phyloP scores from a whole-genome alignment of 2,329 filamentous ascomycete species.

The Xylariaceae sp. region DNA sequence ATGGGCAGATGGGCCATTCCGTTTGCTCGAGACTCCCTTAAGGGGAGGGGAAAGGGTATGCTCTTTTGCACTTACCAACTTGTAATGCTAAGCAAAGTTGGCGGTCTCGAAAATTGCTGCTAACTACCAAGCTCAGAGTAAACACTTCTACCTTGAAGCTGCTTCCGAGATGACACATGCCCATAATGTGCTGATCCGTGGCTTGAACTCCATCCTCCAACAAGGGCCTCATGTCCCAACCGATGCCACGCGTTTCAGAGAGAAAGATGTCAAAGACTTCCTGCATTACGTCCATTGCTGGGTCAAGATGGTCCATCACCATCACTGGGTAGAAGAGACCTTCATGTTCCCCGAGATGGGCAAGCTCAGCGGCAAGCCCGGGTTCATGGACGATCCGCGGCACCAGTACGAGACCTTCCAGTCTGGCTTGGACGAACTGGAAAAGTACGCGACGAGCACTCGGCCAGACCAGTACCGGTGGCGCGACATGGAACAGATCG shows the following conservation, averaged over 20 bases:
- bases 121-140: slow-evolving; percentile 5
- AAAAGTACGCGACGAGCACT: slow-evolving; percentile 24
- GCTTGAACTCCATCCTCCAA: slow-evolving; percentile 30
- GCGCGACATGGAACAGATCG: slow-evolving; percentile 21
- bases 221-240: slow-evolving; percentile 26
- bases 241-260: slow-evolving; percentile 3
- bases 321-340: slow-evolving; percentile 31
- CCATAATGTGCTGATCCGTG: slow-evolving; percentile 22
- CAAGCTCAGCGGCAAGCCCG: slow-evolving; percentile 24
- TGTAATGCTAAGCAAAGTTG: too few relatives aligned
- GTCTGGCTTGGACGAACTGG: slow-evolving; percentile 23
- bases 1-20: slow-evolving; percentile 14
- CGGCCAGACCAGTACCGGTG: slow-evolving; percentile 19
- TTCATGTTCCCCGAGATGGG: slow-evolving; percentile 33
- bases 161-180: slow-evolving; percentile 24
- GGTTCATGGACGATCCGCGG: slow-evolving; percentile 30
- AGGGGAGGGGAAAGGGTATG: slow-evolving; percentile 33
- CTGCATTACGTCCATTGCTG: slow-evolving; percentile 29
- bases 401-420: slow-evolving; percentile 33
- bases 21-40: slow-evolving; percentile 21
- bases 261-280: slow-evolving; percentile 24
- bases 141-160: slow-evolving; percentile 18
- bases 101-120: too few relatives aligned
- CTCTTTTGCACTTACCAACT: too few relatives aligned
- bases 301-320: slow-evolving; percentile 32